Percentiles rank a stretch among this genome's conserved stretches.
Evolutionary conservation across 495 filamentous ascomycete species (phyloP).

Genomic region (Penicillium verhagenii): DNA sequence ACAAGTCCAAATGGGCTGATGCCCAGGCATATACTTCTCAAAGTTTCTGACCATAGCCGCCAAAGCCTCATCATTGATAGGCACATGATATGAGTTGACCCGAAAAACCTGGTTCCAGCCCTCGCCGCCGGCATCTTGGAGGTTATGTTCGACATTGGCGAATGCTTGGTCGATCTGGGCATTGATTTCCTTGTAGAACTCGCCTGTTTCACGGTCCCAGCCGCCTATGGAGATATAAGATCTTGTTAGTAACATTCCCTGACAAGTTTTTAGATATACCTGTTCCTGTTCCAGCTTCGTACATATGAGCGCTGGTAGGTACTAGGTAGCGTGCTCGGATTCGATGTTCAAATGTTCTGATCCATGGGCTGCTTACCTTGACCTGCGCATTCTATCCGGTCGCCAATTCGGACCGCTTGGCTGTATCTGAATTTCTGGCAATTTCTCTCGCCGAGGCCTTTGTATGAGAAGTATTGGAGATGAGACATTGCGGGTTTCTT

Average conservation of each 20-base stretch:
- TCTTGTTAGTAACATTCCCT: too few relatives aligned
- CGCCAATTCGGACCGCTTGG: slow-evolving; percentile 54
- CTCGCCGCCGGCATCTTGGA: slow-evolving; percentile 52
- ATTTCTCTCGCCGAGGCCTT: slow-evolving; percentile 38
- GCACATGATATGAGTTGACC: slow-evolving; percentile 47
- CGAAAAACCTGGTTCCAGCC: slow-evolving; percentile 58
- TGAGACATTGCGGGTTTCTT: slow-evolving; percentile 34
- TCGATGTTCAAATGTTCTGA: too few relatives aligned
- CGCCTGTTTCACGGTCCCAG: slow-evolving; percentile 44
- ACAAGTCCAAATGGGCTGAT: slow-evolving; percentile 49
- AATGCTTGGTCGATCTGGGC: slow-evolving; percentile 55
- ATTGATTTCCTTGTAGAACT: slow-evolving; percentile 36
- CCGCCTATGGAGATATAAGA: slow-evolving; percentile 37
- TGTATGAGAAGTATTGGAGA: slow-evolving; percentile 43
- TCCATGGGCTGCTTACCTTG: slow-evolving; percentile 45
- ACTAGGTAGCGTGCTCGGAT: too few relatives aligned
- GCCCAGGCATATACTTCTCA: slow-evolving; percentile 47
- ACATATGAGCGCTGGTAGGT: too few relatives aligned
- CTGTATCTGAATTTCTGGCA: slow-evolving; percentile 43
- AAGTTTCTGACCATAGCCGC: slow-evolving; percentile 46
- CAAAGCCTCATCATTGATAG: slow-evolving; percentile 40
- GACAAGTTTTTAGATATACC: too few relatives aligned
- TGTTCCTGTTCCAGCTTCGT: too few relatives aligned
- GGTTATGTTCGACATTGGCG: slow-evolving; percentile 47
- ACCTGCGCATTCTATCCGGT: slow-evolving; percentile 52